These are phyloP conservation scores for Oenanthe javanica DNA, from an alignment of 140 eudicot species.

Conservation along the genomic window DNA sequence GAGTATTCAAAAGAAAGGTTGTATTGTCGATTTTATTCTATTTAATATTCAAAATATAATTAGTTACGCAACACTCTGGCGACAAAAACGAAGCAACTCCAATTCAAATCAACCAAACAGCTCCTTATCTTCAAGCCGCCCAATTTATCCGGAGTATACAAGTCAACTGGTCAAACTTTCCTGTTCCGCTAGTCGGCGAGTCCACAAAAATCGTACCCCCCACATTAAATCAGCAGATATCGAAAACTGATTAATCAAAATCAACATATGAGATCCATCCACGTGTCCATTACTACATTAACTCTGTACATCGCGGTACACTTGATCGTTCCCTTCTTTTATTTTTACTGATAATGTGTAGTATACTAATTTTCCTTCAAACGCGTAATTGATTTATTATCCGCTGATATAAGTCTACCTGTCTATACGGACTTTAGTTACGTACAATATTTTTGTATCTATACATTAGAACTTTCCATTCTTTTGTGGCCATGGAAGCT, in stretches of 20 bases:
- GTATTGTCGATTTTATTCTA: background rate
- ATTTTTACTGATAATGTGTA: background rate
- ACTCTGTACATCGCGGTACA: background rate
- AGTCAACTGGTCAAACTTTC: background rate
- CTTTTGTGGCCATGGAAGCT: conserved; percentile 30
- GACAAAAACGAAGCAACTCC: background rate
- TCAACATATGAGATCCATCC: background rate
- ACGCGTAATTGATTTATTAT: background rate
- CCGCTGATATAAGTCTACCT: too few relatives aligned
- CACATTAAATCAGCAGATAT: background rate
- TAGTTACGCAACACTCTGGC: background rate
- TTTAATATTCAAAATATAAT: too few relatives aligned
- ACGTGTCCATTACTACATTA: background rate
- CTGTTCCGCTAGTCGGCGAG: background rate
- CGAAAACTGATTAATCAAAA: background rate
- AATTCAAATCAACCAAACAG: background rate
- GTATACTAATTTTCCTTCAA: background rate
- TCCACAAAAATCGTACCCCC: background rate
- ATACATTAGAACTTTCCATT: background rate
- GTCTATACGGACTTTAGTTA: background rate
- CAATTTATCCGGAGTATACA: background rate
- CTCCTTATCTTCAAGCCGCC: background rate
- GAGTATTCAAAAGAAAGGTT: too few relatives aligned
- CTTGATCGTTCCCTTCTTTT: background rate
- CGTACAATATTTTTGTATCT: background rate